Evolutionary conservation across 345 rosid genomes (phyloP), one percentile per base, ranked within the genome.

Genomic region (Populus ilicifolia): DNA sequence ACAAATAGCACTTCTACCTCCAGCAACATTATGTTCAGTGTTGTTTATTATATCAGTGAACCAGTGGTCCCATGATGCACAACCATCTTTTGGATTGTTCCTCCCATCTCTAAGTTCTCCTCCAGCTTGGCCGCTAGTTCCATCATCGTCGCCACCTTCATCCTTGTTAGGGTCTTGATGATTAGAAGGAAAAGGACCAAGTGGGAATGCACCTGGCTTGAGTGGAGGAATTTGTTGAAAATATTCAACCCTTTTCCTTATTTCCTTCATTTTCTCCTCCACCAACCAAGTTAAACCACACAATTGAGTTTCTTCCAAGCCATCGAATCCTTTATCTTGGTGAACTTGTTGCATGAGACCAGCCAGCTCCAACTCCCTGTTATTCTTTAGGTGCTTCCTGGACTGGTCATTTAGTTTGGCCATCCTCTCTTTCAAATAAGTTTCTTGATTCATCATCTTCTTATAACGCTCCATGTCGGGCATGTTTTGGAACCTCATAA

Each of bases 361-460:
- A 6, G 41, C 44, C 73, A 69, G 16, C 67, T 86, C 76, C n/a
- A 21, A 4, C 13, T 79, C 84, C 39, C 67, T 71, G 20, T 75
- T 84, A 39, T 43, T 84, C 23, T 23, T 83, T 0, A 23, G 67
- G 16, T 43, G 5, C 77, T 84, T 84, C 41, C 18, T 70, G 6
- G 27, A 10, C 17, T 77, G 80, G 0, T 81, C 86, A 2, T 88
- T 64, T 2, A 8, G 23, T 74, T 84, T 84, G 3, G 6, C 27
- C 5, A 80, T 59, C 72, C 73, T 79, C 21, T 86, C 83, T 63
- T n/a, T 77, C 1, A 82, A 17, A 62, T 87, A 85, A 2, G 69
- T 79, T n/a, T 83, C 87, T 39, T 82, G 83, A 73, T 80, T 76
- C 77, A 64, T 74, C 84, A 72, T 78, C 59, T 85, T 88, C 83